phyloP scores from a whole-genome alignment of 2,329 filamentous ascomycete genomes.

The Trichoderma cornu-damae region DNA sequence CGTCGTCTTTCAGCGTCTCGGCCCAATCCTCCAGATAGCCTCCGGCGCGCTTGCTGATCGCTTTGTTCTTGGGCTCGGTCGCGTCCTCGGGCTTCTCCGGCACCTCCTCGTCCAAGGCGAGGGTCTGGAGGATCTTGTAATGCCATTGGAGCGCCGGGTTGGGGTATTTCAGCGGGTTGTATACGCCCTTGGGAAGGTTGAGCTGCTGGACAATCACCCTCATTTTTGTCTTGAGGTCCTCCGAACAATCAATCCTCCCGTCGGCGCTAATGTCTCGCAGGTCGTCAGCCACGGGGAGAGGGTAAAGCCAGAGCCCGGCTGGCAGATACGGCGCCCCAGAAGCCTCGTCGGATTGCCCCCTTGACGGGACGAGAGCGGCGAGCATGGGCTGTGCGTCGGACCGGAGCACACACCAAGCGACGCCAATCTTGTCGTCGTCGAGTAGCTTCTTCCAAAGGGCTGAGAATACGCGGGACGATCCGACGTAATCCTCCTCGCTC shows the following conservation, averaged over 20 bases:
- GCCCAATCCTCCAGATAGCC: conserved; percentile 75
- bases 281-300: conserved; percentile 85
- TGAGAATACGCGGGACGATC: conserved; percentile 88
- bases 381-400: conserved; percentile 73
- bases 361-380: conserved; percentile 75
- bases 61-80: conserved; percentile 76
- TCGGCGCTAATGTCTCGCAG: conserved; percentile 67
- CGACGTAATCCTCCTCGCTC: conserved; percentile 81
- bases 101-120: conserved; percentile 87
- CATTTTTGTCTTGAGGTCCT: conserved; percentile 75
- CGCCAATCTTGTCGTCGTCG: conserved; percentile 69
- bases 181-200: conserved; percentile 78
- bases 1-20: conserved; percentile 57
- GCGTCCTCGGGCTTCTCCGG: conserved; percentile 69
- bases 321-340: conserved; percentile 67
- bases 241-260: conserved; percentile 50
- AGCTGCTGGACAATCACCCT: conserved; percentile 75
- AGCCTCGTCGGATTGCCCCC: conserved; percentile 58
- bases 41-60: conserved; percentile 85
- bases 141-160: conserved; percentile 96
- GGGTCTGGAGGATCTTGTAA: conserved; percentile 85
- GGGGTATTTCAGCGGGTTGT: conserved; percentile 81
- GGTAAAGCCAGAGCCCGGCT: conserved; percentile 81
- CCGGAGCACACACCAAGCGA: conserved; percentile 87
- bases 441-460: conserved; percentile 84